Evolutionary conservation across 2,329 filamentous ascomycete species (phyloP).

Genomic region (Aspergillus intermedius): DNA sequence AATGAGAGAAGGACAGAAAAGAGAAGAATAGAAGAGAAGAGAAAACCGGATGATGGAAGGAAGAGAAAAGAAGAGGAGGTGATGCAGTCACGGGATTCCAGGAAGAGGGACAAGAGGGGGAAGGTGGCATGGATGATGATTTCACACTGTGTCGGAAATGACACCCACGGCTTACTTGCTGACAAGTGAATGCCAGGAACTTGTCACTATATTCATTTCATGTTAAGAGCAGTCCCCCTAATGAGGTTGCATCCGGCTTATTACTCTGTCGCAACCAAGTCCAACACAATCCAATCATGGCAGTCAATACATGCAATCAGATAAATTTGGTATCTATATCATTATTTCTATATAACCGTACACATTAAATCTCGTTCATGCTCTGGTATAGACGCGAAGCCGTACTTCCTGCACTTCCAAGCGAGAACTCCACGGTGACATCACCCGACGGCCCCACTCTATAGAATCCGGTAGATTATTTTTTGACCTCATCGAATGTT

Average conservation of each 20-base stretch:
- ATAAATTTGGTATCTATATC: background rate
- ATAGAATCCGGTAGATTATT: background rate
- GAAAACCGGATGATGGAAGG: background rate
- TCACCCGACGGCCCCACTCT: background rate
- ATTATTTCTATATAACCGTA: background rate
- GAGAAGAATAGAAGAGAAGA: constrained; percentile 4
- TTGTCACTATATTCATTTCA: too few relatives aligned
- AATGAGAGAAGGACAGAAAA: constrained; percentile 4
- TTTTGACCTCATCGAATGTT: background rate
- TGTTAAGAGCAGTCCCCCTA: too few relatives aligned
- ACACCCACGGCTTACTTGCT: background rate
- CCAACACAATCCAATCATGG: background rate
- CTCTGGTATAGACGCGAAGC: background rate
- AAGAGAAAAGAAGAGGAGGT: constrained; percentile 4
- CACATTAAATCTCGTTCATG: background rate
- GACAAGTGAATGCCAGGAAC: background rate
- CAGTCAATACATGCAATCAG: background rate
- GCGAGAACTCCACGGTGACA: background rate
- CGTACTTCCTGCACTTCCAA: background rate
- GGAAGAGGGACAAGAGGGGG: constrained; percentile 4
- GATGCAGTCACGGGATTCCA: background rate
- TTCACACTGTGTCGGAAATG: background rate
- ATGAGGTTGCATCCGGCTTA: too few relatives aligned
- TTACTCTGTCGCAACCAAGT: background rate
- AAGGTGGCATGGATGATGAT: background rate